These are phyloP conservation scores for Microsporum canis DNA, from an alignment of 2,329 filamentous ascomycete species.

Conservation along the genomic window DNA sequence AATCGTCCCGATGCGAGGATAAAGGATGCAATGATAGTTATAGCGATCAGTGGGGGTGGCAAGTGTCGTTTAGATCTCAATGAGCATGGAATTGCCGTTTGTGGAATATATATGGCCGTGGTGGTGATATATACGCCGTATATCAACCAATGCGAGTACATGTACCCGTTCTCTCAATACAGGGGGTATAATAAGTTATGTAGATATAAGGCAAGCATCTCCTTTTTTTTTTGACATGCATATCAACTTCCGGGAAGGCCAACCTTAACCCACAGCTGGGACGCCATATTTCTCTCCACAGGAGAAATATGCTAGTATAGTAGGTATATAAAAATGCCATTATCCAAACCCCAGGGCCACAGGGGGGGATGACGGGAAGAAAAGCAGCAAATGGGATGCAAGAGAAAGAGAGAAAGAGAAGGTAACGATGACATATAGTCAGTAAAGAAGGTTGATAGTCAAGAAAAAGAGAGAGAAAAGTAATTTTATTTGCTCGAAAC, in stretches of 20 bases:
- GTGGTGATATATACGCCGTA: neutral
- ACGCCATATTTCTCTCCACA: neutral
- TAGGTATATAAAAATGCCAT: neutral
- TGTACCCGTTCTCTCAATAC: neutral
- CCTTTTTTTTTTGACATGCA: neutral
- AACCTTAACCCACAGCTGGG: neutral
- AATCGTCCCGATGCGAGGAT: neutral
- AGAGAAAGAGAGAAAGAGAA: neutral
- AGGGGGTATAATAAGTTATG: neutral
- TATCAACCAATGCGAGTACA: neutral
- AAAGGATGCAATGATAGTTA: neutral
- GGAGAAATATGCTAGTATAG: neutral
- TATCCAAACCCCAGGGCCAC: neutral
- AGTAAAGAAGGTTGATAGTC: neutral
- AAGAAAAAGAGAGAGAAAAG: neutral
- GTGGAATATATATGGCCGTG: neutral
- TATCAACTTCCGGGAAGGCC: constrained; percentile 1
- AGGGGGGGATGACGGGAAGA: neutral
- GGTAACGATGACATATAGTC: neutral
- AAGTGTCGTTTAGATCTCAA: neutral
- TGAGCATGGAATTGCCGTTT: neutral
- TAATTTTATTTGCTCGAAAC: neutral
- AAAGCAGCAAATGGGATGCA: neutral
- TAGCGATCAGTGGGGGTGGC: neutral
- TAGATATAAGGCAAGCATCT: neutral